phyloP scores from a whole-genome alignment of 75 land plant genomes.

The Pseudotsuga menziesii region DNA sequence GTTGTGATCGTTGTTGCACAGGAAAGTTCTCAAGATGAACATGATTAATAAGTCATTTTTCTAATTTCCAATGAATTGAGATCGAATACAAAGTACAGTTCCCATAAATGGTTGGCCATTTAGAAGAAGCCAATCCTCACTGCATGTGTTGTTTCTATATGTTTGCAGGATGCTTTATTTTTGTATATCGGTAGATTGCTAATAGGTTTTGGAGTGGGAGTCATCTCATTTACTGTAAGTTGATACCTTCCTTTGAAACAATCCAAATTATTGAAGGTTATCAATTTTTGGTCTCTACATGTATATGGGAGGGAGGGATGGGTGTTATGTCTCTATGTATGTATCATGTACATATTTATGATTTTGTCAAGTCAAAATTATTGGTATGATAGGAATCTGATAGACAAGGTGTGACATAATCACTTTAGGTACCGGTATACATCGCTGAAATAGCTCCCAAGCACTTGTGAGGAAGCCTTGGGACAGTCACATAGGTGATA shows the following conservation, averaged over 20 bases:
- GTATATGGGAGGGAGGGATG: no score
- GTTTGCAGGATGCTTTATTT: conserved; percentile 48
- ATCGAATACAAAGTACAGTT: background rate
- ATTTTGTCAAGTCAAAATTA: no score
- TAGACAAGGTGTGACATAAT: no score
- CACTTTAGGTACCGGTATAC: no score
- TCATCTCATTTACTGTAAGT: conserved; percentile 82
- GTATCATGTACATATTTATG: no score
- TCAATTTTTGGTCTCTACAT: no score
- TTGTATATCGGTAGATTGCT: conserved; percentile 70
- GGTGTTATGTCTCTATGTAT: no score
- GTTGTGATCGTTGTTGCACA: background rate
- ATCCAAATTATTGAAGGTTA: background rate
- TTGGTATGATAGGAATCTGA: no score
- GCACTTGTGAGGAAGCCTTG: no score
- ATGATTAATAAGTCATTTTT: background rate
- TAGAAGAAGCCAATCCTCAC: background rate
- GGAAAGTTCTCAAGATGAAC: background rate
- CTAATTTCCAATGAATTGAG: background rate
- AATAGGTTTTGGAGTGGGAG: conserved; percentile 85
- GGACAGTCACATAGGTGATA: no score
- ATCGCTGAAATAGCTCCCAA: no score
- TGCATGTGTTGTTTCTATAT: background rate
- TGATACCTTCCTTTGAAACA: background rate
- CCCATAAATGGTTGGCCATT: background rate